Evolutionary conservation across 2,329 filamentous ascomycete species (phyloP), one percentile per base, ranked within the genome.

Genomic region (Aureobasidium pullulans): DNA sequence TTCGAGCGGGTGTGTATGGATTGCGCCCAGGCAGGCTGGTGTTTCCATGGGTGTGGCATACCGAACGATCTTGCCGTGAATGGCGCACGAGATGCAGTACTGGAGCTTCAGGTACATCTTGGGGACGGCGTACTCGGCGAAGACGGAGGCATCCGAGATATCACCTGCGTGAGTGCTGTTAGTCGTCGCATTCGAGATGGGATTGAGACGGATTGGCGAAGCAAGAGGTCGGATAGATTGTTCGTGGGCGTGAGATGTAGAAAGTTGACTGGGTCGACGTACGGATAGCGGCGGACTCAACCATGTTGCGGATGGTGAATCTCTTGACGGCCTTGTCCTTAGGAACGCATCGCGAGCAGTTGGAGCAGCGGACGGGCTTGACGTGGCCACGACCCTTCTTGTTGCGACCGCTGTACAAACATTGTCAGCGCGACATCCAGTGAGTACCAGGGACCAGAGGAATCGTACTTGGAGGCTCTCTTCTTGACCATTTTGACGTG

Each of bases 61-160:
- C 93, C 94, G 93, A 81, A 99, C 95, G 80, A 99, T 99, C 89
- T 99, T 99, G 86, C 94, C 94, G 86, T 99, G 94, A 71, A 99
- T 99, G 76, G 94, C 94, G 83, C 94, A 99, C 81, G 93, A 97
- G 77, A 99, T 94, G 81, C 94, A 99, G 90, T 99, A 99, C 85
- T 99, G 94, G 79, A 99, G 88, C 89, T 99, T 99, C 82, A 99
- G 85, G 90, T 99, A 99, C 95, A 99, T 99, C 90, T 99, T 99
- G 82, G 94, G 94, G 75, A 99, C 93, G 72, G 91, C 92, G 86
- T 99, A 99, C 84, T 99, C 94, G 75, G 89, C 80, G 83, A 97
- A 99, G 81, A 99, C 94, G 75, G 94, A 97, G 75, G 95, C 94
- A 79, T 99, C 94, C 70, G 92, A 96, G 83, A 99, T 99, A 90